phyloP scores from a whole-genome alignment of 2,329 filamentous ascomycete species.

The Exophiala dermatitidis region DNA sequence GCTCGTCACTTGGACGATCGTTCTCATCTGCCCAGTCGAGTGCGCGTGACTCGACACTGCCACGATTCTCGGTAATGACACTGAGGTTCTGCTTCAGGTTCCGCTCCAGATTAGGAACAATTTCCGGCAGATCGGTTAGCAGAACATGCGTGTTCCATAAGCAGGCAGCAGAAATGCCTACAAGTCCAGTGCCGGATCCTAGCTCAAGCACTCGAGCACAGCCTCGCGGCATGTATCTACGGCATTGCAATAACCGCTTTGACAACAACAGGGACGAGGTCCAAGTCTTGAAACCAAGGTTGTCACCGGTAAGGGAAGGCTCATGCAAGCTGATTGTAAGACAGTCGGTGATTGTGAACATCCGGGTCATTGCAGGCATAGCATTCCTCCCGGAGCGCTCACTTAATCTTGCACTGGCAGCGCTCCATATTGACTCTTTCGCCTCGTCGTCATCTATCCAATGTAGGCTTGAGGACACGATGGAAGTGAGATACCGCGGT shows the following conservation, averaged over 20 bases:
- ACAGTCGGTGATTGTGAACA: conserved; percentile 48
- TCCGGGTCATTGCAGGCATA: conserved; percentile 56
- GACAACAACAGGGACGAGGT: conserved; percentile 82
- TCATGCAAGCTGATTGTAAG: conserved; percentile 71
- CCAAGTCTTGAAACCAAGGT: conserved; percentile 92
- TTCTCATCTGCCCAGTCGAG: conserved; percentile 60
- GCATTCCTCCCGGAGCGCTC: conserved; percentile 76
- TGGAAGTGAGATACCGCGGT: conserved; percentile 41
- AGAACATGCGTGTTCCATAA: conserved; percentile 59
- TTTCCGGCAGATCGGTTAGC: conserved; percentile 77
- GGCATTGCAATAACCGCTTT: conserved; percentile 51
- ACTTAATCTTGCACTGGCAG: conserved; percentile 70
- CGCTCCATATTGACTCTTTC: conserved; percentile 55
- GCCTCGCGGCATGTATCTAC: conserved; percentile 12
- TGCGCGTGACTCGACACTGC: conserved; percentile 45
- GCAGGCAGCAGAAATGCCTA: conserved; percentile 75
- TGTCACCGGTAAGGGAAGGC: conserved; percentile 79
- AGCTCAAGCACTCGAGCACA: conserved; percentile 59
- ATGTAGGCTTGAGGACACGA: conserved; percentile 39
- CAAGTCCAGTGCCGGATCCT: conserved; percentile 83
- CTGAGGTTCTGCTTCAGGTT: conserved; percentile 62
- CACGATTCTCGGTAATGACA: conserved; percentile 49
- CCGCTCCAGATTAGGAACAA: conserved; percentile 69
- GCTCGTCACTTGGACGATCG: conserved; percentile 27
- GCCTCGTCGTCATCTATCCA: conserved; percentile 42